Evolutionary conservation across 1,139 yeast species (phyloP).

Genomic region (Debaryomycetaceae sp.): DNA sequence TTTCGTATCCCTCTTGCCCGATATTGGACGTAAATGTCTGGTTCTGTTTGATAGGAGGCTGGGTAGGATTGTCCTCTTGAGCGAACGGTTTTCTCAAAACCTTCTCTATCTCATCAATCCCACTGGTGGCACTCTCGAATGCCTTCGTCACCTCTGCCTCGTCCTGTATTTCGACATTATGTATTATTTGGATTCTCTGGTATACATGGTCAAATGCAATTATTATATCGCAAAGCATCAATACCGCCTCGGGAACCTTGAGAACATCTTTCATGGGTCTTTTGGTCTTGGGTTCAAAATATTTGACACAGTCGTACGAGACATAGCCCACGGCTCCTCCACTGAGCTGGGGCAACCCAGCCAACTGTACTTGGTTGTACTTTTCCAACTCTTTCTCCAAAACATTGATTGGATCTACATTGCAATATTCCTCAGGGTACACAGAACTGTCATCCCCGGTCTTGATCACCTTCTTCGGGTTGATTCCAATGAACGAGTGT

Average conservation of each 20-base stretch:
- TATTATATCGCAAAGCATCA: slow-evolving; percentile 87
- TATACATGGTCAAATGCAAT: slow-evolving; percentile 92
- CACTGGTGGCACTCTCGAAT: slow-evolving; percentile 53
- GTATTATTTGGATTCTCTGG: slow-evolving; percentile 86
- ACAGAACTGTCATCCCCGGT: slow-evolving; percentile 57
- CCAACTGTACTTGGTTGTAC: slow-evolving; percentile 67
- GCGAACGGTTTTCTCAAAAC: slow-evolving; percentile 32
- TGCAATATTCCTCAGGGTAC: slow-evolving; percentile 32
- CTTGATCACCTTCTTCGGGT: slow-evolving; percentile 74
- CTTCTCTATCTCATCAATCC: slow-evolving; percentile 56
- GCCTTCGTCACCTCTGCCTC: slow-evolving; percentile 41
- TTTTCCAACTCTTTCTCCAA: slow-evolving; percentile 69
- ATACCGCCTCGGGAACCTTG: slow-evolving; percentile 82
- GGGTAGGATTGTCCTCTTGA: slow-evolving; percentile 47
- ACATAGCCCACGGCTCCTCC: slow-evolving; percentile 98
- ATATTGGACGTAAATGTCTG: slow-evolving; percentile 80
- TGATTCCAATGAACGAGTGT: slow-evolving; percentile 84
- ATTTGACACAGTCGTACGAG: slow-evolving; percentile 93
- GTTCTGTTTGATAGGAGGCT: slow-evolving; percentile 62
- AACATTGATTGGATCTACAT: slow-evolving; percentile 72
- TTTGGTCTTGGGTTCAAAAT: slow-evolving; percentile 88
- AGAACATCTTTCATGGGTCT: slow-evolving; percentile 74
- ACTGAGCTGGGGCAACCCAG: slow-evolving; percentile 78
- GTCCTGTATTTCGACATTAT: slow-evolving; percentile 59
- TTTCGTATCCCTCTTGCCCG: slow-evolving; percentile 90